Evolutionary conservation across 2,329 filamentous ascomycete genomes (phyloP).

Genomic region (Colletotrichum destructivum): DNA sequence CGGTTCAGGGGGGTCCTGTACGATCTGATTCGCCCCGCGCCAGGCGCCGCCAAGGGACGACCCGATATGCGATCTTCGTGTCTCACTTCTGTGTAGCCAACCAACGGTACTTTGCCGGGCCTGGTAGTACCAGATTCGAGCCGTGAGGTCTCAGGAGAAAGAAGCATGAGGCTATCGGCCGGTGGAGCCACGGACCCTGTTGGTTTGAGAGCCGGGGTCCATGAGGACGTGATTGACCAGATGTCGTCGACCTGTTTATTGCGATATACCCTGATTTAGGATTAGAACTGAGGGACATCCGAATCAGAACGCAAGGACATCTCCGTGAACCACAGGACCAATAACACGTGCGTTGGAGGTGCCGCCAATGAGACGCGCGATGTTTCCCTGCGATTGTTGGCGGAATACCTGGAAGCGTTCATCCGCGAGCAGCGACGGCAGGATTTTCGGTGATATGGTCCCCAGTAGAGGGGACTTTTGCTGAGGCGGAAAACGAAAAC

Average conservation of each 20-base stretch:
- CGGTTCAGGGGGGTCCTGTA: constrained; percentile 23
- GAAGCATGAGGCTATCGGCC: constrained; percentile 13
- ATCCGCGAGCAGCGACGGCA: background rate
- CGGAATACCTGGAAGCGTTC: background rate
- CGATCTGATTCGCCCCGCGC: constrained; percentile 26
- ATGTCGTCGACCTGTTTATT: background rate
- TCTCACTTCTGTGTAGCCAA: constrained; percentile 36
- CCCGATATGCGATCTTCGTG: constrained; percentile 33
- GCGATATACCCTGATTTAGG: constrained; percentile 2
- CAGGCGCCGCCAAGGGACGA: constrained; percentile 32
- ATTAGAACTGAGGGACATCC: background rate
- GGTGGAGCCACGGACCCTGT: background rate
- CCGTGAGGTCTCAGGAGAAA: background rate
- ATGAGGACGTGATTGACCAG: background rate
- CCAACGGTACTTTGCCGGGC: constrained; percentile 1
- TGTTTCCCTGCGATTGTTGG: background rate
- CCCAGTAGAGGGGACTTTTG: background rate
- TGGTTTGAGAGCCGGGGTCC: background rate
- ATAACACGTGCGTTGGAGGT: background rate
- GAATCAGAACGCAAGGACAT: background rate
- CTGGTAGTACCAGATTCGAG: background rate
- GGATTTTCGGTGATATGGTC: background rate
- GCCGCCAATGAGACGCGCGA: background rate
- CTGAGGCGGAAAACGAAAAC: background rate
- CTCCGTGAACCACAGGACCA: background rate